phyloP scores from a whole-genome alignment of 805 yeast species.

The Citeromyces nyonsensis region DNA sequence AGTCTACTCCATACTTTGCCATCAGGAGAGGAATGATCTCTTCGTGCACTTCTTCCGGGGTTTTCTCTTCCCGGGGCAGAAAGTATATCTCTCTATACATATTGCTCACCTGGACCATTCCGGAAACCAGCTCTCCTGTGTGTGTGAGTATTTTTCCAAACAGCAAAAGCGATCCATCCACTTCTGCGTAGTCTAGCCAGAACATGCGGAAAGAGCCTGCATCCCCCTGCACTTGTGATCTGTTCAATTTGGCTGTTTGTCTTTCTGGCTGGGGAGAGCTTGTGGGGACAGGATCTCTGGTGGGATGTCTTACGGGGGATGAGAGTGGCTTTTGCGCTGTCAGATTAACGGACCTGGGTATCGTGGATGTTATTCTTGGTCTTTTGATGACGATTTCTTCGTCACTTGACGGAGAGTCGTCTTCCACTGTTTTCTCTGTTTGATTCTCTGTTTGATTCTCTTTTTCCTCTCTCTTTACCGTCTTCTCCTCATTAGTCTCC shows the following conservation, averaged over 20 bases:
- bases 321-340: constrained; percentile 8
- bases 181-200: constrained; percentile 85
- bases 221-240: background rate
- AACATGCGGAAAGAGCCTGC: constrained; percentile 26
- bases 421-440: constrained; percentile 3
- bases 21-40: constrained; percentile 58
- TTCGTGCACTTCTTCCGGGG: constrained; percentile 48
- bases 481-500: no score
- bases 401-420: constrained; percentile 36
- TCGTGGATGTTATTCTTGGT: constrained; percentile 28
- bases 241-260: background rate
- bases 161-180: constrained; percentile 48
- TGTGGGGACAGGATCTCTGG: background rate
- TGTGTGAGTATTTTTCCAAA: constrained; percentile 67
- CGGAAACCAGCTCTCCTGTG: constrained; percentile 48
- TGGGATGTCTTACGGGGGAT: constrained; percentile 2
- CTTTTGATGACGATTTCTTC: constrained; percentile 37
- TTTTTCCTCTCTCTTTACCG: background rate
- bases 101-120: constrained; percentile 61
- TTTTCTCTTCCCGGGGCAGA: constrained; percentile 40
- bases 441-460: no score
- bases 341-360: constrained; percentile 24
- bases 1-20: constrained; percentile 43
- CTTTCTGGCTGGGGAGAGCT: background rate
- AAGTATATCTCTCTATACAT: constrained; percentile 60